Evolutionary conservation across 2,329 filamentous ascomycete species (phyloP).

Genomic region (Coleophoma eucalyptorum): DNA sequence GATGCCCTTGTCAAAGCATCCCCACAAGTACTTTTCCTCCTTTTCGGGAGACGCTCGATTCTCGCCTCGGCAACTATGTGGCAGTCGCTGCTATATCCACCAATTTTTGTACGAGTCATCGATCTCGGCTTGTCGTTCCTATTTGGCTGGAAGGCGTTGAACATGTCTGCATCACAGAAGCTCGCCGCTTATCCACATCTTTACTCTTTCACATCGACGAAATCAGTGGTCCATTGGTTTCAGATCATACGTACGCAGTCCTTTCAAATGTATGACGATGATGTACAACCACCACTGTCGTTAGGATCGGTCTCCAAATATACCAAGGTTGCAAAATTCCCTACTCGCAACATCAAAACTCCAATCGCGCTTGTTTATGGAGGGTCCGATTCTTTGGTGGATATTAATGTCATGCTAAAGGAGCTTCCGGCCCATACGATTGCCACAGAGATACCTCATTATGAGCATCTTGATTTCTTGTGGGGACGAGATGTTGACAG

Average conservation of each 20-base stretch:
- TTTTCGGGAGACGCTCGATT: conserved; percentile 89
- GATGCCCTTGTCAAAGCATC: conserved; percentile 92
- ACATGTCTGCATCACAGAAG: conserved; percentile 85
- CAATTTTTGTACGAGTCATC: conserved; percentile 84
- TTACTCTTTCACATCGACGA: conserved; percentile 95
- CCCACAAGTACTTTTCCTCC: conserved; percentile 84
- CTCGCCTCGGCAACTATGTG: conserved; percentile 94
- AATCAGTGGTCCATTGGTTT: conserved; percentile 98
- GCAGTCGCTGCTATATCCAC: conserved; percentile 93
- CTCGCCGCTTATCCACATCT: conserved; percentile 93
- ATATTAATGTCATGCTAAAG: conserved; percentile 88
- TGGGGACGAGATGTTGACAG: conserved; percentile 85
- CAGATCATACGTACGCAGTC: conserved; percentile 95
- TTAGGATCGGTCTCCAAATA: conserved; percentile 73
- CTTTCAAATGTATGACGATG: conserved; percentile 99
- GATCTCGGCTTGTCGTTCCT: conserved; percentile 78
- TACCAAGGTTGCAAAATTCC: conserved; percentile 94
- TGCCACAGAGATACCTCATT: conserved; percentile 83
- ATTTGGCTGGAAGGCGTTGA: conserved; percentile 84
- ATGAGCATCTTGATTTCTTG: conserved; percentile 94
- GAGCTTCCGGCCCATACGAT: conserved; percentile 83
- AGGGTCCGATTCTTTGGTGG: conserved; percentile 87
- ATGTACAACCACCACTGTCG: conserved; percentile 73
- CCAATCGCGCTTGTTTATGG: conserved; percentile 93
- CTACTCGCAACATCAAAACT: conserved; percentile 94